Conservation (phyloP, 192 early-diverging fungal species). For the Linnemannia elongata region DNA sequence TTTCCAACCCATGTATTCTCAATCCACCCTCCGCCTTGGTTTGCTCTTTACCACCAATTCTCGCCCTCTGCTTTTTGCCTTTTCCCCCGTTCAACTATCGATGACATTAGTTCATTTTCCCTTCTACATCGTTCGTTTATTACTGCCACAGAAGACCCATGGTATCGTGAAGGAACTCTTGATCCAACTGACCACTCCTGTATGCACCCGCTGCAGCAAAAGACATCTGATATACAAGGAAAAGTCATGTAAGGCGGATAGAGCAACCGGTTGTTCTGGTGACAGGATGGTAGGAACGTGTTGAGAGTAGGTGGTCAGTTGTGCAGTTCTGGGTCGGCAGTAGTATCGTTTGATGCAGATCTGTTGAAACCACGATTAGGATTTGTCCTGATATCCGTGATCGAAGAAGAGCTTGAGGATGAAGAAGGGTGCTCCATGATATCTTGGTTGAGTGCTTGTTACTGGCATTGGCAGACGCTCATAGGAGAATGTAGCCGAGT, state of each 20-base stretch:
- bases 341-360: neutral
- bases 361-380: neutral
- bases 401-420: neutral
- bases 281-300: neutral
- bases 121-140: too few species aligned
- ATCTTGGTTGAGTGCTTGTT: neutral
- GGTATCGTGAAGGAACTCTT: neutral
- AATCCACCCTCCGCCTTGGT: too few species aligned
- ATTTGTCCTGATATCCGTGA: neutral
- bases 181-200: neutral
- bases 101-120: too few species aligned
- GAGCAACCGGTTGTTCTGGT: neutral
- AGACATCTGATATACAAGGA: neutral
- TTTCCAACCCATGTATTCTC: too few species aligned
- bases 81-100: too few species aligned
- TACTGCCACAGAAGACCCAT: neutral
- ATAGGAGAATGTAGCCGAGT: neutral
- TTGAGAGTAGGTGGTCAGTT: neutral
- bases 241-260: neutral
- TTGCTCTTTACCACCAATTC: too few species aligned
- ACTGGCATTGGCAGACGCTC: neutral
- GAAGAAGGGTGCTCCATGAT: neutral
- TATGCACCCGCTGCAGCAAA: neutral
- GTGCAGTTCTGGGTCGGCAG: neutral
- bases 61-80: too few species aligned